Percentiles rank a stretch among this genome's conserved stretches.
Evolutionary conservation across 768 basidiomycete species (phyloP).

Genomic region (Krasilnikovozyma curviuscula): DNA sequence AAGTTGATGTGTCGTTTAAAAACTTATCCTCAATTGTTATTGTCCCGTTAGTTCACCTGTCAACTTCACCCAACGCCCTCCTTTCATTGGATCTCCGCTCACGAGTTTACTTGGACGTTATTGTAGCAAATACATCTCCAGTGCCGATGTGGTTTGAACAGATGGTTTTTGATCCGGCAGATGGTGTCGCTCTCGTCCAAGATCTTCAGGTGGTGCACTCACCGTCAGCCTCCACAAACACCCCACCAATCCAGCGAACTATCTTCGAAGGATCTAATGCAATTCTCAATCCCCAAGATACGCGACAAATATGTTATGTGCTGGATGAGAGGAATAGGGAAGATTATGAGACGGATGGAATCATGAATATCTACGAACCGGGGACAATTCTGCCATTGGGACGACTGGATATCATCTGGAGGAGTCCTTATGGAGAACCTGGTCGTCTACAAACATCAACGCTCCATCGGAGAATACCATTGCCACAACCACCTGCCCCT

Average conservation of each 20-base stretch:
- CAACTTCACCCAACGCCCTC: conserved; percentile 51
- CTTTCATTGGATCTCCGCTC: conserved; percentile 47
- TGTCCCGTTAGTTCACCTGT: conserved; percentile 38
- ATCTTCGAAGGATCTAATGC: background rate
- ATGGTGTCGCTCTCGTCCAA: conserved; percentile 44
- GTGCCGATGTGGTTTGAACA: conserved; percentile 58
- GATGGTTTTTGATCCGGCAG: conserved; percentile 57
- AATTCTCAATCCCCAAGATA: conserved; percentile 57
- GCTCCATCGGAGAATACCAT: conserved; percentile 59
- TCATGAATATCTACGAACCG: conserved; percentile 32
- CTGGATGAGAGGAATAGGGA: conserved; percentile 26
- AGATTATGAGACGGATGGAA: conserved; percentile 10
- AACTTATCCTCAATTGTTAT: background rate
- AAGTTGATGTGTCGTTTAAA: too few relatives aligned
- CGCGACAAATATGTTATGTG: conserved; percentile 73
- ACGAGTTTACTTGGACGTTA: conserved; percentile 76
- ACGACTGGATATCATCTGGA: conserved; percentile 74
- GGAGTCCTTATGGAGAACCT: conserved; percentile 63
- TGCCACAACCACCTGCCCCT: conserved; percentile 28
- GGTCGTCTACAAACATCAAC: conserved; percentile 76
- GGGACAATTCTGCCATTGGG: conserved; percentile 63
- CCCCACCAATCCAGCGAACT: too few relatives aligned
- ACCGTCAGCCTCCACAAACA: too few relatives aligned
- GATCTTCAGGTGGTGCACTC: conserved; percentile 31
- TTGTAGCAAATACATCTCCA: conserved; percentile 70